Conservation (phyloP, 2,329 filamentous ascomycete genomes). For the Akanthomyces dipterigenus region DNA sequence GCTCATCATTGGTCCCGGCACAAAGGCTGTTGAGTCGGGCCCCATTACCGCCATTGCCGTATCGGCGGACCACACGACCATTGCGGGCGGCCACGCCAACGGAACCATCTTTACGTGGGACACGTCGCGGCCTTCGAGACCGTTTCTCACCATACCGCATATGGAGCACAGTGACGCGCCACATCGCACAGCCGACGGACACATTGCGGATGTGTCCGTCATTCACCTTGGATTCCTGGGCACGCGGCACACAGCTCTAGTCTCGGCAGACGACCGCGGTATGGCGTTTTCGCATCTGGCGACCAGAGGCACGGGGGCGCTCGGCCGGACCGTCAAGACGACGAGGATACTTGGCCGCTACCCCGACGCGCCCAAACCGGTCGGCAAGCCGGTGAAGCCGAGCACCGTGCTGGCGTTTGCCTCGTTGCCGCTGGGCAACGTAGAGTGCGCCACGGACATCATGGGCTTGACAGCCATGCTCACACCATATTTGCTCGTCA, state of each 20-base stretch:
- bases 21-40: conserved; percentile 89
- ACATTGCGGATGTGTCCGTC: conserved; percentile 69
- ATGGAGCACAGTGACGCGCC: conserved; percentile 60
- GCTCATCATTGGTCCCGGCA: conserved; percentile 86
- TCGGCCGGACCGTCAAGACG: conserved; percentile 81
- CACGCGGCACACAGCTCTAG: conserved; percentile 85
- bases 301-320: conserved; percentile 78
- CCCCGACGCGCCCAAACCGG: conserved; percentile 58
- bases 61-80: conserved; percentile 86
- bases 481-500: conserved; percentile 89
- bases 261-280: conserved; percentile 87
- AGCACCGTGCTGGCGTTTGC: conserved; percentile 93
- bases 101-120: conserved; percentile 98
- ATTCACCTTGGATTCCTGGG: conserved; percentile 93
- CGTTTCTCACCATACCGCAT: conserved; percentile 81
- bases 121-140: conserved; percentile 69
- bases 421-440: conserved; percentile 85
- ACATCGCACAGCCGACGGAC: conserved; percentile 68
- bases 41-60: conserved; percentile 80
- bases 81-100: conserved; percentile 82
- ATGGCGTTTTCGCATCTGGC: conserved; percentile 99
- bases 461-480: conserved; percentile 92
- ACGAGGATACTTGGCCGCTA: conserved; percentile 88
- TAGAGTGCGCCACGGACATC: conserved; percentile 78
- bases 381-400: conserved; percentile 69